Evolutionary conservation across 345 rosid genomes (phyloP).

Genomic region (Rhodomyrtus tomentosa): DNA sequence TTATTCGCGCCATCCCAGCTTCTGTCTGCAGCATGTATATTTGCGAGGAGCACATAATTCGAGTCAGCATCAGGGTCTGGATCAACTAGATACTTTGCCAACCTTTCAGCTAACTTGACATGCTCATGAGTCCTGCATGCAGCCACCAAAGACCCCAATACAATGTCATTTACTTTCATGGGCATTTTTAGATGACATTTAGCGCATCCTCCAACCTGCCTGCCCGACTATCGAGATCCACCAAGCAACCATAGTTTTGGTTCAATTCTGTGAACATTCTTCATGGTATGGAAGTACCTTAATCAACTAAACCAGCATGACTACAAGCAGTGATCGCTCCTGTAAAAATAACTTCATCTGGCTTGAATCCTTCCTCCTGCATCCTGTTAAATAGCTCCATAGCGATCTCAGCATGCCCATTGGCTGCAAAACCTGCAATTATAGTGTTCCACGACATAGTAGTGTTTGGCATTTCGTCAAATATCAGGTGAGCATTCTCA

Average conservation of each 20-base stretch:
- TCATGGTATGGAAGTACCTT: constrained; percentile 40
- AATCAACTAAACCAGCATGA: constrained; percentile 54
- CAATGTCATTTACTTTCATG: constrained; percentile 64
- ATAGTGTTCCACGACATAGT: constrained; percentile 75
- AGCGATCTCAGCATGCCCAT: constrained; percentile 45
- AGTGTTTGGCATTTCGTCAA: constrained; percentile 39
- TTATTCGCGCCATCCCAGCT: constrained; percentile 67
- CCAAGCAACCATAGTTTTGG: constrained; percentile 88
- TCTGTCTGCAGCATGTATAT: constrained; percentile 58
- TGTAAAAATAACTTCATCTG: constrained; percentile 59
- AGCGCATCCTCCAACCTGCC: constrained; percentile 67
- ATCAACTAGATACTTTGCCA: constrained; percentile 30
- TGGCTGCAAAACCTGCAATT: constrained; percentile 49
- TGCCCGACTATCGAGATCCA: constrained; percentile 74
- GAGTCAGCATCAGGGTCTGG: constrained; percentile 41
- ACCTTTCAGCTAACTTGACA: constrained; percentile 41
- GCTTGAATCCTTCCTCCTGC: constrained; percentile 48
- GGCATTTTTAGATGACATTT: constrained; percentile 48
- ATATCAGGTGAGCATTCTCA: constrained; percentile 46
- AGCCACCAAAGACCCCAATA: constrained; percentile 64
- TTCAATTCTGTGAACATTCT: constrained; percentile 23
- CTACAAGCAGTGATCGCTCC: constrained; percentile 68
- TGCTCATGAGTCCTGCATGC: constrained; percentile 50
- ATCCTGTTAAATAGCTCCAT: constrained; percentile 38
- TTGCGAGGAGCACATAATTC: constrained; percentile 56